Evolutionary conservation across 371 early-diverging fungal genomes (phyloP), one percentile per base, ranked within the genome.

Genomic region (Dichotomocladium elegans): DNA sequence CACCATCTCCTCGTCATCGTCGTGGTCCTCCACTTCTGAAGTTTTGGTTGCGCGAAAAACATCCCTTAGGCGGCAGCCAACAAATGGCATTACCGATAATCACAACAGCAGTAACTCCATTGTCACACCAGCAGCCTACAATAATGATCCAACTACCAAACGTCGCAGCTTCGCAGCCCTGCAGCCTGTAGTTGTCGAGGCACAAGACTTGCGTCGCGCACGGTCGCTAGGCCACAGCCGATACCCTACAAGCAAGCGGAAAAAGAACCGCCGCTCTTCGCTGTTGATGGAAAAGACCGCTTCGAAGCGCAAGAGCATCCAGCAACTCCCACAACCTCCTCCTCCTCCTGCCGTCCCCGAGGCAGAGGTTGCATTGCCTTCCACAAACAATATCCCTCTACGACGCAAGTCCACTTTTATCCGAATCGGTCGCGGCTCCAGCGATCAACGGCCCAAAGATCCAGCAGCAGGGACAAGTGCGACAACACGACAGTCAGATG

Each of bases 241-340:
- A 41, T 53, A 58, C 48, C 57, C 46, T 19, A 17, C 9, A 37
- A 37, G n/a, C 12, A 47, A 53, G n/a, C 61, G 66, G 24, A 68
- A 64, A 25, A 74, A 74, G 41, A 60, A 66, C 40, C 37, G 21
- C 21, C 62, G 51, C 31, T 71, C 75, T 6, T 56, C 56, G 10
- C 24, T 56, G 25, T 51, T 67, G 7, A 68, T 74, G 68, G 74
- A 74, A 54, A 66, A 56, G 10, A 67, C 70, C 5, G 55, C 59
- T 26, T 55, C 61, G 21, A 72, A 67, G 40, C 60, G 61, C 7
- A 66, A 57, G 30, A 70, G 66, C 34, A 44, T 47, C 22, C 50
- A 58, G 34, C 40, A 28, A 35, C 54, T 34, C 15, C 49, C 17
- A 7, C 47, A 31, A 21, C n/a, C n/a, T n/a, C n/a, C n/a, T n/a